Base-by-base conservation (phyloP, 768 basidiomycete species). In the Sutorius australiensis region DNA sequence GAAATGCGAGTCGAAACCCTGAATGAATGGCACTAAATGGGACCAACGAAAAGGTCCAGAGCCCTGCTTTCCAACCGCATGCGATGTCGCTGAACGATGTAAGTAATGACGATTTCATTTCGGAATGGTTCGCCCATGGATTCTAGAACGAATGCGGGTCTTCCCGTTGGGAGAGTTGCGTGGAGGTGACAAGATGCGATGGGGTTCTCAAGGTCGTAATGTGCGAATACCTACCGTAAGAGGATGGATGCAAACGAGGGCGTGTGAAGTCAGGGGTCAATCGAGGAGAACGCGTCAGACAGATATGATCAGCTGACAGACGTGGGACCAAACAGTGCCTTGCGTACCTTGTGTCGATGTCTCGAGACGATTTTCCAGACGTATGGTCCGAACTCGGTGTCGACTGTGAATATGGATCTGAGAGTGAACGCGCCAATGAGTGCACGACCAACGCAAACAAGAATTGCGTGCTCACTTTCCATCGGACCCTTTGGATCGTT, bases 71-170 rank as follows among this genome's bases (percentile, higher is more conserved):
- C 67, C 56, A 65, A 31, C 37, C 34, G 52, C 2, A 63, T 24
- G 27, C 67, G 62, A 30, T 66, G 56, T 49, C 57, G 61, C 24
- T 69, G 69, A 12, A 69, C 32, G 24, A 67, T 40, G 49, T 70
- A 69, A 9, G 58, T 61, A 14, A 70, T 52, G 12, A 65, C 50
- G 34, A 70, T 56, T 7, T 67, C 69, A n/a, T 69, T 69, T 24
- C 67, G 54, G 12, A 69, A 50, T 5, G 63, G 63, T 47, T 69
- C 67, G 3, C 61, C 63, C 14, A 38, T 27, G 7, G 54, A 53
- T 31, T 67, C 58, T 14, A 70, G 42, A 27, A 63, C 12, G 28
- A 69, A 51, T 2, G 62, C 64, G 0, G 65, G 69, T 21, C 54
- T 50, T 16, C n/a, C 27, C 1, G 12, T 16, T 4, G 55, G 37